Conservation (phyloP, 169 alveolate species). For the Besnoitia besnoiti region DNA sequence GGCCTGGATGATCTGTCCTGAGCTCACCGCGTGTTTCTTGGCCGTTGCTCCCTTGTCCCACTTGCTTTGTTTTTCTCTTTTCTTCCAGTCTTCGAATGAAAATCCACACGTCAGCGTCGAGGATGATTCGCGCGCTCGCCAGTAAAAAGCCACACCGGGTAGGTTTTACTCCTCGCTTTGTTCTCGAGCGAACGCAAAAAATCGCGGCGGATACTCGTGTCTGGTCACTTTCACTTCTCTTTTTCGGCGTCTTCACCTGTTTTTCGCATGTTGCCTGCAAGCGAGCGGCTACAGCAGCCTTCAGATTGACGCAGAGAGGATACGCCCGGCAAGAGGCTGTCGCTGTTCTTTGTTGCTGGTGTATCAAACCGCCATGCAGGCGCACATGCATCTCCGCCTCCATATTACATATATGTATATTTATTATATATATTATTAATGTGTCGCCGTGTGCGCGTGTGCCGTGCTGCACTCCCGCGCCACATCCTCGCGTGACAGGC, state of each 20-base stretch:
- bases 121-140: background rate
- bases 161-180: background rate
- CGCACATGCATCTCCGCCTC: background rate
- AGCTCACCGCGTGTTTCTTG: no score
- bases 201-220: no score
- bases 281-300: no score
- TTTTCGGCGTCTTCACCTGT: background rate
- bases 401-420: background rate
- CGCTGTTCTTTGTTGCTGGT: no score
- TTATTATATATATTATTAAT: background rate
- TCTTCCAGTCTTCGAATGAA: background rate
- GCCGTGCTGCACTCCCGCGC: no score
- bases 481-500: no score
- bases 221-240: no score
- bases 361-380: background rate
- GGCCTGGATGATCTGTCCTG: no score
- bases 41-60: no score
- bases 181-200: background rate
- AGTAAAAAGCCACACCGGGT: background rate
- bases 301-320: no score
- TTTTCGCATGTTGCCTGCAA: no score
- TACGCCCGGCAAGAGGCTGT: no score
- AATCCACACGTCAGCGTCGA: constrained; percentile 1
- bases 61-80: background rate
- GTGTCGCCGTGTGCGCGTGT: background rate